Base-by-base conservation (phyloP, 163 green algal species). In the Chlorella variabilis region DNA sequence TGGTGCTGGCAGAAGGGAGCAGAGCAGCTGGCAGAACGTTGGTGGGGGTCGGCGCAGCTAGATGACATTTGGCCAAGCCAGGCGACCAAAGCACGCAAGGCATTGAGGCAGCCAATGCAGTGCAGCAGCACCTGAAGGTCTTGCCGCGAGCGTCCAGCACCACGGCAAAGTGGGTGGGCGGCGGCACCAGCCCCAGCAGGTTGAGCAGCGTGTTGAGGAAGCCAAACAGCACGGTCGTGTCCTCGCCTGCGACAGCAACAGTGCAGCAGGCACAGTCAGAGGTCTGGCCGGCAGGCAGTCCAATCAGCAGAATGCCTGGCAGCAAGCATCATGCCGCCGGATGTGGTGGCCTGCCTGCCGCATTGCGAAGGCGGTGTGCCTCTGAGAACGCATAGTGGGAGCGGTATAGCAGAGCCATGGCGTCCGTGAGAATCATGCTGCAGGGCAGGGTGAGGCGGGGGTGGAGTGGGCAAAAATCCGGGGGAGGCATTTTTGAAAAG, bases 71-170 rank as follows among this genome's bases (percentile, higher is more conserved):
- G n/a, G n/a, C n/a, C n/a, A n/a, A n/a, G n/a, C n/a, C n/a, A n/a
- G n/a, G n/a, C n/a, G n/a, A n/a, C n/a, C n/a, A n/a, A n/a, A n/a
- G n/a, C n/a, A n/a, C n/a, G n/a, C n/a, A n/a, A n/a, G n/a, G n/a
- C n/a, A n/a, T n/a, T n/a, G n/a, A n/a, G 51, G 15, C 13, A 25
- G 51, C 13, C 15, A 62, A 51, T 20, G 42, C 51, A 62, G 51
- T 15, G 25, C 4, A 8, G 51, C 18, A 8, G 51, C 66, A 87
- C 83, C 91, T 86, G 77, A 92, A 95, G 33, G 74, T 95, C 45
- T 91, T 89, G 29, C 90, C 90, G 15, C 78, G 77, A 6, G 85
- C 84, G 73, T 96, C 92, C 54, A 95, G 89, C 25, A 94, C 91
- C 1, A 93, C 87, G 13, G 91, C 91, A 73, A 96, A 81, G 83